A percentile compares a stretch with the other conserved stretches of the same genome.
phyloP scores from a whole-genome alignment of 192 early-diverging fungal genomes.

The Backusella sp. region DNA sequence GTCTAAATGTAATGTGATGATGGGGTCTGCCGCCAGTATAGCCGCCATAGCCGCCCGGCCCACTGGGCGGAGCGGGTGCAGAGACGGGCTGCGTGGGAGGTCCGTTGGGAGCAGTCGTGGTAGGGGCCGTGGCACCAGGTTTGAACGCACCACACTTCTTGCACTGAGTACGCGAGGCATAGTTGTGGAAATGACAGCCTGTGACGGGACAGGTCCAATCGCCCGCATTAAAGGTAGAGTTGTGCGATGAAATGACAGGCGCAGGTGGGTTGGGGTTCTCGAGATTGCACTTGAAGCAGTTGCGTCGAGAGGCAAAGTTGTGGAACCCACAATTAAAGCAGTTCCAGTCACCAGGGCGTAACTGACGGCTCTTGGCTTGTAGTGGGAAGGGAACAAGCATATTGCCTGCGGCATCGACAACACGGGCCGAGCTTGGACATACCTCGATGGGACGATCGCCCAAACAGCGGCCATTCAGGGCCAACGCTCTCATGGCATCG shows the following conservation, averaged over 20 bases:
- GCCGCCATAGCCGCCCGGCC: constrained; percentile 12
- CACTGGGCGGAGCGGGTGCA: constrained; percentile 25
- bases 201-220: constrained; percentile 64
- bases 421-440: constrained; percentile 57
- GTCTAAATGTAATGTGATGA: constrained; percentile 44
- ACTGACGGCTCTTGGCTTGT: constrained; percentile 37
- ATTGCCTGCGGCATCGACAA: constrained; percentile 56
- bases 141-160: constrained; percentile 46
- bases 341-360: constrained; percentile 74
- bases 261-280: constrained; percentile 42
- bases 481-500: constrained; percentile 61
- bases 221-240: constrained; percentile 45
- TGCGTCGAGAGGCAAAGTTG: constrained; percentile 65
- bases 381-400: constrained; percentile 56
- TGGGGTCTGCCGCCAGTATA: constrained; percentile 23
- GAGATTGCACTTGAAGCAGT: constrained; percentile 68
- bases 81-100: not conserved
- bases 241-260: constrained; percentile 8
- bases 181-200: constrained; percentile 62
- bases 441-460: constrained; percentile 62
- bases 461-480: constrained; percentile 61
- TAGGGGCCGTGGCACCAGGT: constrained; percentile 29
- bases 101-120: not conserved
- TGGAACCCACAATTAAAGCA: constrained; percentile 68
- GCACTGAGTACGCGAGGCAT: constrained; percentile 60